phyloP scores from a whole-genome alignment of 768 basidiomycete genomes.

The Tremella fuciformis region DNA sequence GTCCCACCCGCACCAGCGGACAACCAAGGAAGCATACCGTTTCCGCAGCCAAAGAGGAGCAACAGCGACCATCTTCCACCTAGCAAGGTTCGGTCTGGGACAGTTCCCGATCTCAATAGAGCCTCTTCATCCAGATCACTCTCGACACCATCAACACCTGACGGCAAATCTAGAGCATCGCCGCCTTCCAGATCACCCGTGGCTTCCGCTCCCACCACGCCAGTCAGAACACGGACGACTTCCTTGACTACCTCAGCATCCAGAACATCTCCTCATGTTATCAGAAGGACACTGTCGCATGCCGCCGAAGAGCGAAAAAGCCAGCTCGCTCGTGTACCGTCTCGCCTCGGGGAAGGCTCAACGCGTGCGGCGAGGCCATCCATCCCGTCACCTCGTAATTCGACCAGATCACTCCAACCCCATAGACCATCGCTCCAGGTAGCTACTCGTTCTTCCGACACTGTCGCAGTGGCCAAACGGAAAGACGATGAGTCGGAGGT shows the following conservation, averaged over 20 bases:
- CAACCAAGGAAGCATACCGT: not conserved
- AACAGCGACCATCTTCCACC: not conserved
- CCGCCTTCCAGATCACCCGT: not conserved
- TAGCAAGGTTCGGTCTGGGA: no score
- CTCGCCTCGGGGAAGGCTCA: no score
- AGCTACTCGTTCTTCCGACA: no score
- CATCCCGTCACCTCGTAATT: no score
- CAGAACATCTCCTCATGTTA: not conserved
- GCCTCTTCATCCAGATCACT: not conserved
- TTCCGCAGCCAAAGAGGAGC: constrained; percentile 1
- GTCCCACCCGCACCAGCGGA: not conserved
- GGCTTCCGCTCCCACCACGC: not conserved
- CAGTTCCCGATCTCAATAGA: no score
- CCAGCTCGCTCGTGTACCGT: no score
- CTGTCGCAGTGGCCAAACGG: no score
- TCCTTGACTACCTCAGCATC: not conserved
- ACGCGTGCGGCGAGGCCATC: no score
- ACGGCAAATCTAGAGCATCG: constrained; percentile 1
- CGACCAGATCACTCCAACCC: no score
- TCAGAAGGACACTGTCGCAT: not conserved
- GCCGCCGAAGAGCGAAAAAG: no score
- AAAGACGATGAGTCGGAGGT: not conserved
- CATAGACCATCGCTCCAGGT: no score
- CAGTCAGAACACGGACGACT: not conserved
- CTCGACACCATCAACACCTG: not conserved